Percentiles rank a stretch among this genome's conserved stretches.
These are phyloP conservation scores for Stephania yunnanensis DNA, from an alignment of 164 flowering plant species.

Conservation along the genomic window DNA sequence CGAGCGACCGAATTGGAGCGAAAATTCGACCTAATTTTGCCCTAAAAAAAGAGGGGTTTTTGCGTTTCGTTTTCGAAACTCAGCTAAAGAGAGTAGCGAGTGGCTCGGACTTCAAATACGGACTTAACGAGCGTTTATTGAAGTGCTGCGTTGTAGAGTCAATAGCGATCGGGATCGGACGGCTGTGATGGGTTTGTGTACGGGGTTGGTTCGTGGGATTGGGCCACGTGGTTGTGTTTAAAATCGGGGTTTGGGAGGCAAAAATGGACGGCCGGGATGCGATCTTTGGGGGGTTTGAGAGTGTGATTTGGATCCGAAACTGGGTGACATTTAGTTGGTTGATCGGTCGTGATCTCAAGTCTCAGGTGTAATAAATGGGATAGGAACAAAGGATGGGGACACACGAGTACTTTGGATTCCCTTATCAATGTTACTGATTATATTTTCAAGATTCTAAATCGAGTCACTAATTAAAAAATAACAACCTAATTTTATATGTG, in stretches of 20 bases:
- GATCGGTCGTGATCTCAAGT: not conserved
- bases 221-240: not conserved
- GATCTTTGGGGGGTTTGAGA: not conserved
- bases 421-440: too few species aligned
- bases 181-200: not conserved
- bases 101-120: conserved; percentile 7
- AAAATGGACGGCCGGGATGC: not conserved
- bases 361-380: not conserved
- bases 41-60: not conserved
- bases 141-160: not conserved
- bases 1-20: not conserved
- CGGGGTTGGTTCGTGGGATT: not conserved
- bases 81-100: not conserved
- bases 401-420: too few species aligned
- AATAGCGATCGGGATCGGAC: not conserved
- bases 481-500: too few species aligned
- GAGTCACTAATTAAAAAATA: too few species aligned
- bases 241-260: not conserved
- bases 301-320: too few species aligned
- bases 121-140: conserved; percentile 5
- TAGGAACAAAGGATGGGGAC: too few species aligned
- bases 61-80: not conserved
- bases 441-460: too few species aligned
- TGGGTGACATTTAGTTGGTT: not conserved
- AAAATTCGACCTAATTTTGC: conserved; percentile 7